Base-by-base conservation (phyloP, 306 rosid genomes). In the Cicer pinnatifidum region DNA sequence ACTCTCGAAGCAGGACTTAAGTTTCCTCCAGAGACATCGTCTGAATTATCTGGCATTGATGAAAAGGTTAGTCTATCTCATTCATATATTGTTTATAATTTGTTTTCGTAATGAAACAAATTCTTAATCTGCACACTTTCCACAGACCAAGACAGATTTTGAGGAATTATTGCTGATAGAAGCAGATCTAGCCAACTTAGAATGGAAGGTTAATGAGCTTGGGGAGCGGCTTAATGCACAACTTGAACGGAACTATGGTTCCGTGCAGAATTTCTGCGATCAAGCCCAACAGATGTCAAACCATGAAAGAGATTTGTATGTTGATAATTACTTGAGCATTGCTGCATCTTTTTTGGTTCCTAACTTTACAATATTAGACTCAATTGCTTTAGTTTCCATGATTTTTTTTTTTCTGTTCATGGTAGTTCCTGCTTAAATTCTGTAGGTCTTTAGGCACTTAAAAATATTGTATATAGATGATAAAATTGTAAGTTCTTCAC, bases 81-180 rank as follows among this genome's bases (percentile, higher is more conserved):
- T 54, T 53, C 51, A 59, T 64, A 33, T 69, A 23, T 45, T 50
- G 62, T 76, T 51, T 59, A 45, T 16, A 12, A 28, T 41, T 56
- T 63, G 16, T 63, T 79, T 73, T 71, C 48, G 48, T 72, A 46
- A 77, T 67, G 62, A 52, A 51, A 15, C 48, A 76, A 68, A 45
- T 53, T 44, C 52, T 51, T 82, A 75, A 83, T 72, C 47, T 60
- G 54, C 67, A 75, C 46, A 40, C 73, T 73, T 79, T 76, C 69
- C 70, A 77, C 82, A 94, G 98, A 85, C 86, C 63, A 88, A 76
- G 86, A 80, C 84, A 80, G 89, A 87, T 60, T 82, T 89, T 54
- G 85, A 79, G 75, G 95, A 89, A 85, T 76, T 89, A 76, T 79
- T 88, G 38, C 64, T 57, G 77, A 82, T 76, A 64, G 97, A 84